Conservation (phyloP, 768 basidiomycete genomes). For the Calocybe gangraenosa region DNA sequence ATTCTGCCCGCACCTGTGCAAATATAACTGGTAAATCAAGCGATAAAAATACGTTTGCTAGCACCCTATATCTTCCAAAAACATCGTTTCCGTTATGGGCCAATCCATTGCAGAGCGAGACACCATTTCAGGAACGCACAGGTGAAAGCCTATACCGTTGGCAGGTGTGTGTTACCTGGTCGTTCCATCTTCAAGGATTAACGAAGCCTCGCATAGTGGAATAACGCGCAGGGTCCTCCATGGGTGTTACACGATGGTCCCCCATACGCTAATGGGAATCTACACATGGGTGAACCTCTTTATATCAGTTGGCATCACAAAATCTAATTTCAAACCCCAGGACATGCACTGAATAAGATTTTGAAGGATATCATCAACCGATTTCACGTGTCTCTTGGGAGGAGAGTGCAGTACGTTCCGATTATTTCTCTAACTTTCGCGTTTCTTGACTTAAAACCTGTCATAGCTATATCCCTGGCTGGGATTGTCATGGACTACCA, state of each 20-base stretch:
- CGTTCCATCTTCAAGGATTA: neutral
- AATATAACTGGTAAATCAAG: constrained; percentile 2
- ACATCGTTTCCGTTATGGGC: constrained; percentile 75
- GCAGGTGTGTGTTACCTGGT: constrained; percentile 48
- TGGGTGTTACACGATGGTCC: constrained; percentile 96
- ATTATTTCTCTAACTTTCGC: neutral
- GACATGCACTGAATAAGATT: constrained; percentile 95
- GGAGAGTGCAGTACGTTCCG: constrained; percentile 71
- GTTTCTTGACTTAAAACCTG: constrained; percentile 3
- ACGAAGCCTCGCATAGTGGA: constrained; percentile 38
- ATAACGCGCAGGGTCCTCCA: constrained; percentile 58
- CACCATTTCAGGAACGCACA: constrained; percentile 53
- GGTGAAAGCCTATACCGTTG: constrained; percentile 73
- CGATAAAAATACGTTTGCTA: constrained; percentile 38
- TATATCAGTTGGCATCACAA: neutral
- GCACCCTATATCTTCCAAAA: constrained; percentile 76
- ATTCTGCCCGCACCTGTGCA: constrained; percentile 8
- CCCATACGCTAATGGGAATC: constrained; percentile 93
- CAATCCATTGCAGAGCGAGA: constrained; percentile 60
- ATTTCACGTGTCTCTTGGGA: constrained; percentile 74
- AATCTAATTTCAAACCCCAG: constrained; percentile 33
- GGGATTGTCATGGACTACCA: constrained; percentile 97
- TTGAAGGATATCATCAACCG: constrained; percentile 95
- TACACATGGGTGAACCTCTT: constrained; percentile 78
- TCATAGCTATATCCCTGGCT: constrained; percentile 88